Conservation (phyloP, 164 flowering plant genomes). For the Paratinospora sagittata region DNA sequence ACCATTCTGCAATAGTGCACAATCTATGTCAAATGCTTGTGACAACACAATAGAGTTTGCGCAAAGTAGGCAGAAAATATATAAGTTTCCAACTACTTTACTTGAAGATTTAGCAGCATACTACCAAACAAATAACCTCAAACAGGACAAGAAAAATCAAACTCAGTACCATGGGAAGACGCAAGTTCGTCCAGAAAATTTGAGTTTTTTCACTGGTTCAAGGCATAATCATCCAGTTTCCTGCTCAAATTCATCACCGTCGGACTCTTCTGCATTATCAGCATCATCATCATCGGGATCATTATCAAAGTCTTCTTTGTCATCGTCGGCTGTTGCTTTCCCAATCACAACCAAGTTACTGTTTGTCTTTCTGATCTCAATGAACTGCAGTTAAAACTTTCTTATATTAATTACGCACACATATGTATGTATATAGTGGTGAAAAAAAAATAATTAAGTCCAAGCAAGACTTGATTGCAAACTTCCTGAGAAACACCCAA, state of each 20-base stretch:
- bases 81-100: not conserved
- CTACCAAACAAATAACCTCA: not conserved
- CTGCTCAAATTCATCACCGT: slow-evolving; percentile 95
- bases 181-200: no score
- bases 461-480: no score
- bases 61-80: not conserved
- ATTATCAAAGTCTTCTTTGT: slow-evolving; percentile 81
- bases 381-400: slow-evolving; percentile 39
- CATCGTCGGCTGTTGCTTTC: slow-evolving; percentile 50
- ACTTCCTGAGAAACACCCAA: no score
- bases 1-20: not conserved
- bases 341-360: slow-evolving; percentile 69
- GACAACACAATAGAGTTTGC: not conserved
- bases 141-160: not conserved
- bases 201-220: not conserved
- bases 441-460: no score
- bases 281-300: slow-evolving; percentile 91
- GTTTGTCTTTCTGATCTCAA: slow-evolving; percentile 74
- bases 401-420: not conserved
- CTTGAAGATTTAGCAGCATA: not conserved
- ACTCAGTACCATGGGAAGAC: not conserved
- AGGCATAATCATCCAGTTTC: slow-evolving; percentile 56
- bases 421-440: no score
- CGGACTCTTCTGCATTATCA: slow-evolving; percentile 91
- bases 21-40: not conserved